These are phyloP conservation scores for Apiospora phragmitis DNA, from an alignment of 2,329 filamentous ascomycete genomes.

Conservation along the genomic window DNA sequence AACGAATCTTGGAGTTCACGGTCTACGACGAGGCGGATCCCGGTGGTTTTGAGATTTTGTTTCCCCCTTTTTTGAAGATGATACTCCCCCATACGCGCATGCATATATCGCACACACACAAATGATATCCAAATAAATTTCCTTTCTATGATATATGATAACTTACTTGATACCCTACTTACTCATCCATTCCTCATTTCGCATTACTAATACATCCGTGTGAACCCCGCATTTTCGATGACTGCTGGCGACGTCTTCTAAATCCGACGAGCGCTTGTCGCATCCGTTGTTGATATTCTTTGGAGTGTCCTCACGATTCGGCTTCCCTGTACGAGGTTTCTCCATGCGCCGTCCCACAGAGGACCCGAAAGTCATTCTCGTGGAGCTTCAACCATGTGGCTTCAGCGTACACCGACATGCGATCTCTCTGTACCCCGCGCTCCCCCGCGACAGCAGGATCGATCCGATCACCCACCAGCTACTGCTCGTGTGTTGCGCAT, in stretches of 20 bases:
- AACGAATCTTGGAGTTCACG: not conserved
- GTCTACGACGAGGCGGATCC: not conserved
- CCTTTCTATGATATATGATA: not conserved
- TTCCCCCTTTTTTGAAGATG: not conserved
- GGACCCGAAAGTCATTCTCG: too few relatives aligned
- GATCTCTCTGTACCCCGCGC: too few relatives aligned
- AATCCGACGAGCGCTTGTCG: not conserved
- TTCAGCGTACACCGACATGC: too few relatives aligned
- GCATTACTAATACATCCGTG: not conserved
- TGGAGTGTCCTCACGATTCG: not conserved
- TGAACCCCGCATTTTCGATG: not conserved
- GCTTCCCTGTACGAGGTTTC: too few relatives aligned
- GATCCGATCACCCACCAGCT: too few relatives aligned
- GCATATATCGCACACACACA: not conserved
- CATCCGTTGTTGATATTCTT: not conserved
- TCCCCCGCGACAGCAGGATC: too few relatives aligned
- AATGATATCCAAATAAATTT: constrained; percentile 9
- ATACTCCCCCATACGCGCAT: constrained; percentile 1
- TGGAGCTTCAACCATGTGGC: too few relatives aligned
- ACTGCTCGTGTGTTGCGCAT: too few relatives aligned
- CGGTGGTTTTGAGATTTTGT: not conserved
- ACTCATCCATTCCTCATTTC: not conserved
- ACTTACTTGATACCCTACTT: not conserved
- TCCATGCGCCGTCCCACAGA: too few relatives aligned
- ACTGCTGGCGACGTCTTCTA: not conserved